Conservation (phyloP, 805 yeast genomes). For the Cyberlindnera euphorbiiphila region DNA sequence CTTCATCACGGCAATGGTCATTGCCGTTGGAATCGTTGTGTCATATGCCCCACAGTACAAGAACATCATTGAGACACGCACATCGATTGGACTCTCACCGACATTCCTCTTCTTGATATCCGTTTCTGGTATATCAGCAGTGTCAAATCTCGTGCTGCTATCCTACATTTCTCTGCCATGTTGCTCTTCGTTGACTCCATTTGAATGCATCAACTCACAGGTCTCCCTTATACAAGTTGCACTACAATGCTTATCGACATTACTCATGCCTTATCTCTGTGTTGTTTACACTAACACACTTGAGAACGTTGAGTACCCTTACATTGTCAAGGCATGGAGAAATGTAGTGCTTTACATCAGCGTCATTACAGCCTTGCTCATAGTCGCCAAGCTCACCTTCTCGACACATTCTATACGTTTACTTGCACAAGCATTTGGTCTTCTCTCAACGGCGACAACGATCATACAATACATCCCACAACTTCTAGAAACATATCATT, state of each 20-base stretch:
- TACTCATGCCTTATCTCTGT: slow-evolving; percentile 53
- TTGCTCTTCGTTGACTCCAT: slow-evolving; percentile 43
- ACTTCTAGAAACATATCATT: slow-evolving; percentile 58
- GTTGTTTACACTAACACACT: slow-evolving; percentile 44
- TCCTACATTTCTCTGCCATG: slow-evolving; percentile 61
- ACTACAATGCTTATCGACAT: slow-evolving; percentile 56
- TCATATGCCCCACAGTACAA: slow-evolving; percentile 77
- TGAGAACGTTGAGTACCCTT: slow-evolving; percentile 36
- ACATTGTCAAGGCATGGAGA: slow-evolving; percentile 39
- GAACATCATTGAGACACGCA: slow-evolving; percentile 49
- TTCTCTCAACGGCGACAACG: slow-evolving; percentile 60
- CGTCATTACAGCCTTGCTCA: slow-evolving; percentile 31
- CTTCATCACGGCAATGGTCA: slow-evolving; percentile 44
- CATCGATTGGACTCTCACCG: slow-evolving; percentile 79
- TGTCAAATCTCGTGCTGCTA: slow-evolving; percentile 61
- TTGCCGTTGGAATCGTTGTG: slow-evolving; percentile 62
- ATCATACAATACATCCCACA: slow-evolving; percentile 78
- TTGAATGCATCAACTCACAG: slow-evolving; percentile 65
- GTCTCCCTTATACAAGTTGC: slow-evolving; percentile 65
- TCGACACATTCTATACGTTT: slow-evolving; percentile 23
- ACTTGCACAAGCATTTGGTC: slow-evolving; percentile 59
- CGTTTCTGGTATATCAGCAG: slow-evolving; percentile 61
- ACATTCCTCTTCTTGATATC: slow-evolving; percentile 67
- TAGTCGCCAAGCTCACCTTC: slow-evolving; percentile 29
- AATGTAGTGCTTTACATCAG: slow-evolving; percentile 36